Evolutionary conservation across 148 eudicot genomes (phyloP).

Genomic region (Tetragonia tetragonoides): DNA sequence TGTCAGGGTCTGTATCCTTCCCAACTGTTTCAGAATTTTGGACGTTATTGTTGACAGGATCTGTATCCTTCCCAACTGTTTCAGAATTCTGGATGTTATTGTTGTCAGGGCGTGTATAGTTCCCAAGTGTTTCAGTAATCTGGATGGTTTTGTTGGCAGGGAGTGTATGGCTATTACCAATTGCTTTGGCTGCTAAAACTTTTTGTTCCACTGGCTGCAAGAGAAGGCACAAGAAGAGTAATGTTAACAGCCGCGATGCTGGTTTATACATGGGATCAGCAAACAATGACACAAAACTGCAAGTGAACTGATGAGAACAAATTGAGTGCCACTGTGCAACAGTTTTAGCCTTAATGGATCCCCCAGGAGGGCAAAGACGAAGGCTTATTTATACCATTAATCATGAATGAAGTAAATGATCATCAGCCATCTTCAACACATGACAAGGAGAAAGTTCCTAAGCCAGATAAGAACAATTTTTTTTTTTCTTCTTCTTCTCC

Average conservation of each 20-base stretch:
- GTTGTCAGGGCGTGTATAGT: slow-evolving; percentile 5
- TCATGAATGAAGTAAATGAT: no score
- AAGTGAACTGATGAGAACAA: background rate
- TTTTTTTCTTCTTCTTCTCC: no score
- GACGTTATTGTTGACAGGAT: slow-evolving; percentile 17
- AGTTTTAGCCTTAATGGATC: no score
- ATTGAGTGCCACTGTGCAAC: background rate
- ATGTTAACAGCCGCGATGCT: background rate
- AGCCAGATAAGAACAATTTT: no score
- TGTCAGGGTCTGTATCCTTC: background rate
- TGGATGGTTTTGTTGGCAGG: slow-evolving; percentile 7
- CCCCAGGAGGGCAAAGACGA: background rate
- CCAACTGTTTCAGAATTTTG: slow-evolving; percentile 10
- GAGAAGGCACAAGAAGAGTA: slow-evolving; percentile 3
- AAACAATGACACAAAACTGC: background rate
- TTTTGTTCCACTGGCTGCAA: slow-evolving; percentile 47
- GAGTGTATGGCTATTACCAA: background rate
- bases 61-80: background rate
- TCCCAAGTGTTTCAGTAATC: background rate
- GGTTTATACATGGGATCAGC: background rate
- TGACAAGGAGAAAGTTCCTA: no score
- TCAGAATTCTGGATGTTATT: slow-evolving; percentile 18
- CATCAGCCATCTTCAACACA: no score
- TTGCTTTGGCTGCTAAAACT: slow-evolving; percentile 17
- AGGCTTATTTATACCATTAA: background rate